Conservation (phyloP, 1,139 yeast genomes). For the Kodamaea sp. region DNA sequence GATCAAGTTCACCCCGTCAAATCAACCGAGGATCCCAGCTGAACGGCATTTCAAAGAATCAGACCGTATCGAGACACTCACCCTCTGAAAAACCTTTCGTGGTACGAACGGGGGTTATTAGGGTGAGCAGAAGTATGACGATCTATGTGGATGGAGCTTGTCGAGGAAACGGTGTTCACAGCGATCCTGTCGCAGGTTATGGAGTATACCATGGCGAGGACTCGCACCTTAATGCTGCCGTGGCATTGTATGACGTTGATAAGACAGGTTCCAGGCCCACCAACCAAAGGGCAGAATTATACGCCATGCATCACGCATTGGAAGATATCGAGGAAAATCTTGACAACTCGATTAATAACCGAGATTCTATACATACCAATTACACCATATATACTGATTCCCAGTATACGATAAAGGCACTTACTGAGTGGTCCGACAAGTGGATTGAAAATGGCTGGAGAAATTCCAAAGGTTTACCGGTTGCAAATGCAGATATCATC, state of each 20-base stretch:
- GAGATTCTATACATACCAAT: conserved; percentile 16
- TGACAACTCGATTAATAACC: neutral
- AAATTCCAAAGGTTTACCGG: conserved; percentile 42
- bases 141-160: conserved; percentile 82
- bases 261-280: conserved; percentile 46
- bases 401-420: conserved; percentile 48
- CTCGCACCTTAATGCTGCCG: conserved; percentile 56
- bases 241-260: conserved; percentile 42
- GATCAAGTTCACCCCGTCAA: neutral
- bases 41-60: neutral
- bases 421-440: conserved; percentile 49
- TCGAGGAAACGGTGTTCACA: conserved; percentile 48
- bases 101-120: neutral
- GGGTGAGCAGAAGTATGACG: too few relatives aligned
- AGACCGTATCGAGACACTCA: neutral
- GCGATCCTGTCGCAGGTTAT: conserved; percentile 57
- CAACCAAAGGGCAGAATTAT: conserved; percentile 79
- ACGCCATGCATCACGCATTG: conserved; percentile 63
- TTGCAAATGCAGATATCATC: conserved; percentile 55
- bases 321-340: conserved; percentile 30
- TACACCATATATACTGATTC: conserved; percentile 58
- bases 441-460: conserved; percentile 62
- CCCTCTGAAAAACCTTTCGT: neutral
- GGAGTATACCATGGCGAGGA: conserved; percentile 69
- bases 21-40: neutral